Evolutionary conservation across 75 land plant genomes (phyloP).

Genomic region (Sequoia sempervirens): DNA sequence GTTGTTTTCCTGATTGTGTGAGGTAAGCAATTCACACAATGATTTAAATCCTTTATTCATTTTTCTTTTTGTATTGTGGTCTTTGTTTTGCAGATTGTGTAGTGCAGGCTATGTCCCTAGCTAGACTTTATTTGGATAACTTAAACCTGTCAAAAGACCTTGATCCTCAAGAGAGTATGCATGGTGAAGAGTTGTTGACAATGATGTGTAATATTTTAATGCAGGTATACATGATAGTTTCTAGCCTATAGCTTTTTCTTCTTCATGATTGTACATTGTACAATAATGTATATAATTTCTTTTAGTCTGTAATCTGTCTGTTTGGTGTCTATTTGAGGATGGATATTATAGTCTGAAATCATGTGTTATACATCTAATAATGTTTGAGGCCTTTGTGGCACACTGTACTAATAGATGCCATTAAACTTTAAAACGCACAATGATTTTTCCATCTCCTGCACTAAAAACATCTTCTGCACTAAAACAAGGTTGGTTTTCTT

Average conservation of each 20-base stretch:
- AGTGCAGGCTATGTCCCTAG: slow-evolving; percentile 35
- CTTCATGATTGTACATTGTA: not conserved
- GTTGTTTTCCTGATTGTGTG: not conserved
- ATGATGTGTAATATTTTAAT: slow-evolving; percentile 63
- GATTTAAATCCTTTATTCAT: not conserved
- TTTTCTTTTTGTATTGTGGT: not conserved
- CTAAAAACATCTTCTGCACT: not conserved
- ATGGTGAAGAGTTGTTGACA: slow-evolving; percentile 86
- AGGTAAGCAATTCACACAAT: not conserved
- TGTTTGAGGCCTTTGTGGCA: not conserved
- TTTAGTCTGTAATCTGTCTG: not conserved
- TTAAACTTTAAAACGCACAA: not conserved
- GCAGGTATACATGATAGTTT: slow-evolving; percentile 41
- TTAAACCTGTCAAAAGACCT: slow-evolving; percentile 70
- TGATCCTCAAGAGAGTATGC: slow-evolving; percentile 86
- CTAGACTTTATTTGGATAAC: slow-evolving; percentile 50
- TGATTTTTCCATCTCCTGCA: not conserved
- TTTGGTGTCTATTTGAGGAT: not conserved
- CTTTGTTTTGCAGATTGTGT: slow-evolving; percentile 43
- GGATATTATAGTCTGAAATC: not conserved
- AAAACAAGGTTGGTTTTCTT: not conserved
- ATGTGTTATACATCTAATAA: not conserved
- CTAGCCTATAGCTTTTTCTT: not conserved
- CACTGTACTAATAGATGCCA: not conserved
- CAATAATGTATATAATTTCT: not conserved